These are phyloP conservation scores for Durio zibethinus DNA, from an alignment of 345 rosid genomes.

Conservation along the genomic window DNA sequence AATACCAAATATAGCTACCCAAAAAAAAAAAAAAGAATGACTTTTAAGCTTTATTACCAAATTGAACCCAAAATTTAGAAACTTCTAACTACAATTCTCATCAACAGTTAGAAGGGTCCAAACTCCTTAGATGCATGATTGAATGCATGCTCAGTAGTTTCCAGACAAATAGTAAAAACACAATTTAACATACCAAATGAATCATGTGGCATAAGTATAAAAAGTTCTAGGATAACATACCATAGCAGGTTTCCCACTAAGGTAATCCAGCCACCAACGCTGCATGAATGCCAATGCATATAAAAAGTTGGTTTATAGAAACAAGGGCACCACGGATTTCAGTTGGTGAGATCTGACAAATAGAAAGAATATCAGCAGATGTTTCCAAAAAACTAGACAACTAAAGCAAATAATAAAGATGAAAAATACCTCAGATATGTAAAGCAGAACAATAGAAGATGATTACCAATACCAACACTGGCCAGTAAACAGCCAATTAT, in stretches of 20 bases:
- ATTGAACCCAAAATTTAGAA: neutral
- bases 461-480: conserved; percentile 96
- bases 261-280: conserved; percentile 98
- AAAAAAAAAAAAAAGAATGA: neutral
- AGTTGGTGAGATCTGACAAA: conserved; percentile 90
- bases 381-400: neutral
- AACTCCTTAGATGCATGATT: conserved; percentile 2
- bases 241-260: conserved; percentile 81
- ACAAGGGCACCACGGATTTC: conserved; percentile 98
- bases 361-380: conserved; percentile 20
- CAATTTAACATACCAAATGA: conserved; percentile 5
- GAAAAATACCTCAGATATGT: conserved; percentile 87
- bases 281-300: conserved; percentile 90
- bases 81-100: neutral
- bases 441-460: conserved; percentile 94
- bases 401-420: neutral
- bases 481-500: conserved; percentile 94
- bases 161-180: neutral
- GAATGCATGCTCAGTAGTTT: neutral
- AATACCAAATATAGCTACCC: neutral
- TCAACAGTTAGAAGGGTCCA: neutral
- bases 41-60: neutral
- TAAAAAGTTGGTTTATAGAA: conserved; percentile 92
- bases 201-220: neutral
- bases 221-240: conserved; percentile 33